phyloP scores from a whole-genome alignment of 2,329 filamentous ascomycete species.

The Blumeria hordei region DNA sequence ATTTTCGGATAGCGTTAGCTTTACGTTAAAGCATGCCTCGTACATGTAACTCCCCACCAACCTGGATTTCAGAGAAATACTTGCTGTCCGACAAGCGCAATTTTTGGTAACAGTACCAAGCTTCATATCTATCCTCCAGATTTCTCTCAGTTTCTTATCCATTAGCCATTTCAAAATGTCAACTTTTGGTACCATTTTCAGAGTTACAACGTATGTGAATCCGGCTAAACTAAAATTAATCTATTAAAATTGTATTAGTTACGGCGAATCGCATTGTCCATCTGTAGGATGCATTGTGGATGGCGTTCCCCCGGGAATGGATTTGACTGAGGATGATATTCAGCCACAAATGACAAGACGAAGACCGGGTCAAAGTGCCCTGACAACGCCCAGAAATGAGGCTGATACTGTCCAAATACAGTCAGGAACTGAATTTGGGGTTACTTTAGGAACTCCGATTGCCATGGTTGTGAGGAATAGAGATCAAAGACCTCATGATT shows the following conservation, averaged over 20 bases:
- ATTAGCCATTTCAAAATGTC: slow-evolving; percentile 36
- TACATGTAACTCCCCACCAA: too few relatives aligned
- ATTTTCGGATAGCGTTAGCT: too few relatives aligned
- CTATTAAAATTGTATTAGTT: slow-evolving; percentile 15
- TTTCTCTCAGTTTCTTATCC: too few relatives aligned
- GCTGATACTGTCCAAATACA: slow-evolving; percentile 82
- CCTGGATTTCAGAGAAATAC: too few relatives aligned
- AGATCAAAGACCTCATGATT: slow-evolving; percentile 82
- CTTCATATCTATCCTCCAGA: too few relatives aligned
- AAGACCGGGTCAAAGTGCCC: slow-evolving; percentile 66
- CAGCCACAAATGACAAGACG: slow-evolving; percentile 86
- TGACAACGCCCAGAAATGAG: slow-evolving; percentile 83
- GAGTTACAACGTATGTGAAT: slow-evolving; percentile 40
- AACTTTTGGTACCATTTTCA: slow-evolving; percentile 63
- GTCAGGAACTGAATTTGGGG: slow-evolving; percentile 72
- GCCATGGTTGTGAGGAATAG: slow-evolving; percentile 72
- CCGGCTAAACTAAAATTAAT: slow-evolving; percentile 2
- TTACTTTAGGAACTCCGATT: slow-evolving; percentile 80
- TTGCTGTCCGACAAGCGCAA: too few relatives aligned
- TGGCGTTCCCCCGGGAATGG: slow-evolving; percentile 68
- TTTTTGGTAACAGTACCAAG: too few relatives aligned
- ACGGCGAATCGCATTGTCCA: slow-evolving; percentile 74
- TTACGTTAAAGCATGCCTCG: too few relatives aligned
- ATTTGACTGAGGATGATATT: slow-evolving; percentile 65
- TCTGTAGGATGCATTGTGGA: slow-evolving; percentile 91